These are phyloP conservation scores for Blastocladiella britannica DNA, from an alignment of 192 early-diverging fungal genomes.

Conservation along the genomic window DNA sequence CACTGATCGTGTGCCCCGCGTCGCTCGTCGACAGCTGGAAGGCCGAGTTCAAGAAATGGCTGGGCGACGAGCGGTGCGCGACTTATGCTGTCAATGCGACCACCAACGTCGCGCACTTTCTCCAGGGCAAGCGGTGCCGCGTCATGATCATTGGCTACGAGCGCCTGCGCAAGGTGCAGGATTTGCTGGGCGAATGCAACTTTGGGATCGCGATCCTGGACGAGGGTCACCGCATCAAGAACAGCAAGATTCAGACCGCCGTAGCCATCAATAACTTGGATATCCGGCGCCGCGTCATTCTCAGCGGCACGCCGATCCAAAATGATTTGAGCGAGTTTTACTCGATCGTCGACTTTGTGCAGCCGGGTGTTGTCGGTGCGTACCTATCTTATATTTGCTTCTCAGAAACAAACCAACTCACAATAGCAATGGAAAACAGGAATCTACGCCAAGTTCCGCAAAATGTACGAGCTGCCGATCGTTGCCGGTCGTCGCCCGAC, in stretches of 20 bases:
- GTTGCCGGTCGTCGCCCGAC: not conserved
- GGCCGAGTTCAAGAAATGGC: slow-evolving; percentile 31
- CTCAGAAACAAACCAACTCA: slow-evolving; percentile 8
- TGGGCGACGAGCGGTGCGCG: slow-evolving; percentile 20
- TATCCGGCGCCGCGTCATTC: not conserved
- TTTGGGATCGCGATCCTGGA: not conserved
- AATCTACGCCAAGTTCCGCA: not conserved
- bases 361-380: slow-evolving; percentile 20
- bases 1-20: slow-evolving; percentile 24
- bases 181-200: not conserved
- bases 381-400: slow-evolving; percentile 8
- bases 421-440: slow-evolving; percentile 14
- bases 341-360: slow-evolving; percentile 25
- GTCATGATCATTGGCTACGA: slow-evolving; percentile 32
- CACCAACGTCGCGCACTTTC: slow-evolving; percentile 17
- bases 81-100: slow-evolving; percentile 21
- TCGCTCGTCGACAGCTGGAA: slow-evolving; percentile 24
- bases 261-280: slow-evolving; percentile 9
- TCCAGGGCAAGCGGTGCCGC: slow-evolving; percentile 16
- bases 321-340: slow-evolving; percentile 25
- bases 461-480: not conserved
- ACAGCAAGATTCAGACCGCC: slow-evolving; percentile 19
- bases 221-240: slow-evolving; percentile 16
- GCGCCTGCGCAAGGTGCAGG: not conserved
- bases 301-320: slow-evolving; percentile 3